Evolutionary conservation across 805 yeast species (phyloP).

Genomic region (Ogataea methanolica): DNA sequence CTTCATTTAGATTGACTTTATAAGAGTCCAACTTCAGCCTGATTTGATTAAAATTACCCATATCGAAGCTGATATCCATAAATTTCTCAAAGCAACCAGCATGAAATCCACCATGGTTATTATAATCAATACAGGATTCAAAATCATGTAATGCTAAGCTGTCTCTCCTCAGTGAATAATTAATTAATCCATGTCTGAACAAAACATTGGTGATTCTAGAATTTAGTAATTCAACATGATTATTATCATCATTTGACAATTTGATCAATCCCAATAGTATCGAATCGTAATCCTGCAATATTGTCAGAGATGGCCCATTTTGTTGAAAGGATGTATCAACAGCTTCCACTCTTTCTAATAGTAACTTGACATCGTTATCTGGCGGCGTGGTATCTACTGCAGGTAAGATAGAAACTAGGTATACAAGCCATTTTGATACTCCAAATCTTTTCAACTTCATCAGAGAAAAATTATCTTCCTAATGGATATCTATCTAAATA

Average conservation of each 20-base stretch:
- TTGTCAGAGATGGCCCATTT: conserved; percentile 25
- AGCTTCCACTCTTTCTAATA: conserved; percentile 5
- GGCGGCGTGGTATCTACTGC: no score
- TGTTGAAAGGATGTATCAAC: conserved; percentile 14
- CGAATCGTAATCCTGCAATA: conserved; percentile 28
- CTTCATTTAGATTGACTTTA: conserved; percentile 2
- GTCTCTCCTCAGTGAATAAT: conserved; percentile 52
- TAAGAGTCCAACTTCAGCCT: conserved; percentile 15
- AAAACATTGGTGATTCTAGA: conserved; percentile 38
- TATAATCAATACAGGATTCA: conserved; percentile 38
- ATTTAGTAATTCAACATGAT: background rate
- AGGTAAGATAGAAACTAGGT: no score
- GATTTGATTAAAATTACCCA: conserved; percentile 44
- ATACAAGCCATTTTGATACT: no score
- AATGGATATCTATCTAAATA: no score
- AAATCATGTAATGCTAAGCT: conserved; percentile 49
- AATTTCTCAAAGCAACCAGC: conserved; percentile 47
- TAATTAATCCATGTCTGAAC: conserved; percentile 59
- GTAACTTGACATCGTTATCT: background rate
- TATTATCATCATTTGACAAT: conserved; percentile 2
- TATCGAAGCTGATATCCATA: conserved; percentile 43
- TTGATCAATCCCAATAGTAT: conserved; percentile 16
- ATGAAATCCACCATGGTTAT: conserved; percentile 18
- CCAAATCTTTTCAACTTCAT: no score
- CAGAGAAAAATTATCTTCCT: no score